Conservation (phyloP, 2,329 filamentous ascomycete genomes). For the Trichophyton schoenleinii region DNA sequence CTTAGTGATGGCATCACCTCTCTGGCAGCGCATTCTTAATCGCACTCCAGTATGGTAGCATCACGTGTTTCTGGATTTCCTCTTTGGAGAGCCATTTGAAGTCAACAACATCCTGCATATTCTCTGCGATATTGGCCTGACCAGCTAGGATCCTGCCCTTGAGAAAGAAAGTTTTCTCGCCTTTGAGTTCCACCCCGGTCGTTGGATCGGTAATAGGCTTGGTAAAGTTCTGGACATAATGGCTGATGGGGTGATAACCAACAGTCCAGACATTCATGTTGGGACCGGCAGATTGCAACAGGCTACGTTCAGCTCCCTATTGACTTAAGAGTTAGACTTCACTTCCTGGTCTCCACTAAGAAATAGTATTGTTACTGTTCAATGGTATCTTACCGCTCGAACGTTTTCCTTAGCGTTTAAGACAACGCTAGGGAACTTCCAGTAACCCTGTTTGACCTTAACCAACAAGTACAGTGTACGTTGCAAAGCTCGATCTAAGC, state of each 20-base stretch:
- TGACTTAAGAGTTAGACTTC: neutral
- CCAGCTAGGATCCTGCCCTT: constrained; percentile 94
- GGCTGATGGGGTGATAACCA: constrained; percentile 75
- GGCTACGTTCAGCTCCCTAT: constrained; percentile 69
- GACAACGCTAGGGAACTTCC: constrained; percentile 68
- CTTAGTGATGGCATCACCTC: constrained; percentile 40
- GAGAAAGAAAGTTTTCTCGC: constrained; percentile 87
- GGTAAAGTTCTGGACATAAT: constrained; percentile 51
- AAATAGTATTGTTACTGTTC: neutral
- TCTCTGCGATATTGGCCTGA: constrained; percentile 59
- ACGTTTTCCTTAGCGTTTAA: constrained; percentile 62
- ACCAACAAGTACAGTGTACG: constrained; percentile 82
- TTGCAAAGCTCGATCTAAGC: constrained; percentile 67
- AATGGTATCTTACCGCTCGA: constrained; percentile 56
- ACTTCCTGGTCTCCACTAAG: neutral
- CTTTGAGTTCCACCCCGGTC: constrained; percentile 36
- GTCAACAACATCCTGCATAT: constrained; percentile 60
- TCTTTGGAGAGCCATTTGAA: constrained; percentile 90
- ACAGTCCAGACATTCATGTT: constrained; percentile 99
- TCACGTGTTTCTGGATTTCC: constrained; percentile 60
- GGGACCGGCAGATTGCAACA: constrained; percentile 63
- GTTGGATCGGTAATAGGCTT: constrained; percentile 31
- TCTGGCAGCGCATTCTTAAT: constrained; percentile 76
- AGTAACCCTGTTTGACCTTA: constrained; percentile 53
- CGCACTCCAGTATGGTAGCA: constrained; percentile 55